These are phyloP conservation scores for Pseudodiploospora longispora DNA, from an alignment of 2,329 filamentous ascomycete species.

Conservation along the genomic window DNA sequence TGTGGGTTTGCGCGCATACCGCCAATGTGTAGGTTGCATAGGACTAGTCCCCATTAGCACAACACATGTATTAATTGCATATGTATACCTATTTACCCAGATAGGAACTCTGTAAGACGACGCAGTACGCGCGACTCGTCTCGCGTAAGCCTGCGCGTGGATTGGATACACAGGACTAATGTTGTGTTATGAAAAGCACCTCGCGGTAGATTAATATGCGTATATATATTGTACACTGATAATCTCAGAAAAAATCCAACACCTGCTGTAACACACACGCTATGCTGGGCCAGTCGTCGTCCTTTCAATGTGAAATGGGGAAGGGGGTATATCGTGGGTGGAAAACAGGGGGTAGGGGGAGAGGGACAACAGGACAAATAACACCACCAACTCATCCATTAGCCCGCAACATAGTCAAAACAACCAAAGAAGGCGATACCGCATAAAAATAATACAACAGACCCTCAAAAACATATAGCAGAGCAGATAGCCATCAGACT, in stretches of 20 bases:
- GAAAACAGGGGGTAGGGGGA: neutral
- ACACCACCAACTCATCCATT: neutral
- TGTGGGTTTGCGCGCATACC: too few species aligned
- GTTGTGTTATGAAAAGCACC: too few species aligned
- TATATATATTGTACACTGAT: too few species aligned
- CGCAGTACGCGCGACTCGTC: too few species aligned
- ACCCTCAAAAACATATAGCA: neutral
- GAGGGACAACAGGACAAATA: neutral
- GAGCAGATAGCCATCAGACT: conserved; percentile 34
- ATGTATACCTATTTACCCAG: too few species aligned
- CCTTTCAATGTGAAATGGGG: conserved; percentile 2
- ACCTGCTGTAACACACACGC: conserved; percentile 8
- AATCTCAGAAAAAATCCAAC: conserved; percentile 7
- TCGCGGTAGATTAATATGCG: too few species aligned
- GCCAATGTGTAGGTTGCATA: too few species aligned
- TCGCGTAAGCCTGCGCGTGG: too few species aligned
- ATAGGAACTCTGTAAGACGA: too few species aligned
- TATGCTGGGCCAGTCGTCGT: conserved; percentile 6
- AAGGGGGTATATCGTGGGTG: conserved; percentile 5
- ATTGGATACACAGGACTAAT: too few species aligned
- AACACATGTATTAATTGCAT: too few species aligned
- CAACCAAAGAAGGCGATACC: neutral
- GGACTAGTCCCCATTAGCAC: too few species aligned
- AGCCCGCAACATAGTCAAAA: neutral
- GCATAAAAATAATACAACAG: neutral